Conservation (phyloP, 2,329 filamentous ascomycete genomes). For the Aspergillus unguis region DNA sequence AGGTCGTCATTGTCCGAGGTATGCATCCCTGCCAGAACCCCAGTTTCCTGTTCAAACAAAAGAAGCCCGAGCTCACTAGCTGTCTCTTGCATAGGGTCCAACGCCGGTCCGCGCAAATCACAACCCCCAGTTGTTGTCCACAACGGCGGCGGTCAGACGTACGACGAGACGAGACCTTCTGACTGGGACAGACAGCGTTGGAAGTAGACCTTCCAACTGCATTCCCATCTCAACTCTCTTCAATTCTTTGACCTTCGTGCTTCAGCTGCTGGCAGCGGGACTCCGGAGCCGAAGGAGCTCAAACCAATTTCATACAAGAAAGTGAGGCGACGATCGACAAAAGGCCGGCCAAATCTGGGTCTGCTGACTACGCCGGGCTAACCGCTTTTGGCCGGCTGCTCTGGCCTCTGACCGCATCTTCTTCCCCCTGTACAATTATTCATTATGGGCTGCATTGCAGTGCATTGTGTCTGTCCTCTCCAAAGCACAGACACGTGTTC, state of each 20-base stretch:
- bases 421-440: slow-evolving; percentile 9
- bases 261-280: slow-evolving; percentile 17
- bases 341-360: slow-evolving; percentile 4
- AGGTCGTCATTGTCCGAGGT: slow-evolving; percentile 31
- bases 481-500: background rate
- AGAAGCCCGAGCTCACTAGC: too few relatives aligned
- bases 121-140: slow-evolving; percentile 35
- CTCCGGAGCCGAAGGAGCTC: too few relatives aligned
- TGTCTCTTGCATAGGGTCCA: slow-evolving; percentile 25
- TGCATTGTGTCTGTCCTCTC: slow-evolving; percentile 10
- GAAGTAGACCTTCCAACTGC: slow-evolving; percentile 26
- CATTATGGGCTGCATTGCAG: slow-evolving; percentile 11
- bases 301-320: slow-evolving; percentile 17
- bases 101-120: slow-evolving; percentile 28
- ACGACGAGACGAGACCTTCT: slow-evolving; percentile 36
- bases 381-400: slow-evolving; percentile 1
- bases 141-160: slow-evolving; percentile 36
- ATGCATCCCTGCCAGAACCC: slow-evolving; percentile 13
- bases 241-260: slow-evolving; percentile 7
- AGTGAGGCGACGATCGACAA: slow-evolving; percentile 27
- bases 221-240: background rate
- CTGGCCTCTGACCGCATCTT: slow-evolving; percentile 5
- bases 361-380: background rate
- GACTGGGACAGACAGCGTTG: slow-evolving; percentile 40
- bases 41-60: too few relatives aligned